phyloP scores from a whole-genome alignment of 2,329 filamentous ascomycete species.

The Alternaria gansuensis region DNA sequence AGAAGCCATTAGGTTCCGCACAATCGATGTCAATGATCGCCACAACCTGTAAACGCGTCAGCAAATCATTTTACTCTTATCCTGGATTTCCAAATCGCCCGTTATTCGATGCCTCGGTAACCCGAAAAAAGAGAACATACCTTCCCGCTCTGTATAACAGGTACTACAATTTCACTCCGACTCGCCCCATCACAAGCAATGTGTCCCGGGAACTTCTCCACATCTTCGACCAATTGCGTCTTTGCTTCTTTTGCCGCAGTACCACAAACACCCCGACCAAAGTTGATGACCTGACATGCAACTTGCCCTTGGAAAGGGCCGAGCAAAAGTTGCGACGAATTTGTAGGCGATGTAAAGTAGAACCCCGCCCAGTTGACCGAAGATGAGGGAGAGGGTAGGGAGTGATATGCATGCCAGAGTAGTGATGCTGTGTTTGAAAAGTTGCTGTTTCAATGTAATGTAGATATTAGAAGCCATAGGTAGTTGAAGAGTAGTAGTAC shows the following conservation, averaged over 20 bases:
- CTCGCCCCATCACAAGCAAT: constrained; percentile 82
- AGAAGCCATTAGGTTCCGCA: constrained; percentile 71
- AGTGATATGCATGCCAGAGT: constrained; percentile 81
- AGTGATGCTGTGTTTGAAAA: constrained; percentile 78
- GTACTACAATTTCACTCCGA: constrained; percentile 83
- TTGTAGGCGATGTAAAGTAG: constrained; percentile 51
- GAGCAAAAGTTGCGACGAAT: constrained; percentile 69
- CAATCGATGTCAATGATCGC: constrained; percentile 86
- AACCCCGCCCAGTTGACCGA: constrained; percentile 82
- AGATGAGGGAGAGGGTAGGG: constrained; percentile 70
- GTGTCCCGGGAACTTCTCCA: constrained; percentile 78
- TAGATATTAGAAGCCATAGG: background rate
- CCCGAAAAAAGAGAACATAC: constrained; percentile 44
- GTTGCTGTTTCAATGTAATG: constrained; percentile 58
- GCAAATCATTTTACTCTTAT: constrained; percentile 18
- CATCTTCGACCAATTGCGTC: constrained; percentile 74
- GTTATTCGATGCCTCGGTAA: background rate
- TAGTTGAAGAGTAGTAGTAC: background rate
- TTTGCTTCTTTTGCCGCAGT: constrained; percentile 66
- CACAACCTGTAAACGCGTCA: constrained; percentile 59
- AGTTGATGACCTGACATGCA: constrained; percentile 79
- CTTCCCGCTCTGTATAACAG: constrained; percentile 65
- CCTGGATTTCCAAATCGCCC: background rate
- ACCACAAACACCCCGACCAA: constrained; percentile 79
- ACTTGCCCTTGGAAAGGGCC: constrained; percentile 79